Percentiles rank a stretch among this genome's conserved stretches.
Conservation (phyloP, 2,329 filamentous ascomycete genomes). For the Cladophialophora chaetospira region DNA sequence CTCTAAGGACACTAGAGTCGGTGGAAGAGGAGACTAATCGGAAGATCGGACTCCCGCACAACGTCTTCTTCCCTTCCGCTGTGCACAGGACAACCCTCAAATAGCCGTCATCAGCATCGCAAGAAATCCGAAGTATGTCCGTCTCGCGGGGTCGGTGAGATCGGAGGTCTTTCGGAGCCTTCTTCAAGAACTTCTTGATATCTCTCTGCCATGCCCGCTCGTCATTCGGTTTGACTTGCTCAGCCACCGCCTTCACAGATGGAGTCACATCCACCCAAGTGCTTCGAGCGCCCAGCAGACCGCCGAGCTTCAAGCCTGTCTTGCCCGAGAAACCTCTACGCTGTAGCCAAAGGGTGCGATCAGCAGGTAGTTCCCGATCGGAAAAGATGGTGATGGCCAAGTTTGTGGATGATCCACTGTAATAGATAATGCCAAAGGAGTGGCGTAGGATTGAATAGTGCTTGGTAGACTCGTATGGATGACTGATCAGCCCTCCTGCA, state of each 20-base stretch:
- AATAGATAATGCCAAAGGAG: slow-evolving; percentile 65
- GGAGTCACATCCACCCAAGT: slow-evolving; percentile 72
- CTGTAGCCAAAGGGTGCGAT: slow-evolving; percentile 68
- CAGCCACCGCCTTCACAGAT: slow-evolving; percentile 45
- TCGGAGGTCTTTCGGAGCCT: slow-evolving; percentile 49
- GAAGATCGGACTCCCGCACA: slow-evolving; percentile 69
- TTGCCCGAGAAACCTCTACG: slow-evolving; percentile 69
- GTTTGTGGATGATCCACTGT: slow-evolving; percentile 65
- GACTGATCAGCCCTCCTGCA: slow-evolving; percentile 64
- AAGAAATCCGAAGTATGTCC: slow-evolving; percentile 65
- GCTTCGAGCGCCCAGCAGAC: slow-evolving; percentile 60
- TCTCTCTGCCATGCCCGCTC: slow-evolving; percentile 71
- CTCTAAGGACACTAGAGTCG: slow-evolving; percentile 62
- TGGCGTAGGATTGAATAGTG: slow-evolving; percentile 69
- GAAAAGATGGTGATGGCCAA: slow-evolving; percentile 67
- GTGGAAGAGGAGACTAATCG: slow-evolving; percentile 67
- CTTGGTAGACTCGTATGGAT: slow-evolving; percentile 65
- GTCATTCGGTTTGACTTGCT: slow-evolving; percentile 57
- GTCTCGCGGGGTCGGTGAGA: slow-evolving; percentile 63
- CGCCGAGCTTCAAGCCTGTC: slow-evolving; percentile 67
- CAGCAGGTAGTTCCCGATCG: slow-evolving; percentile 57
- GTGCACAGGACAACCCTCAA: slow-evolving; percentile 67
- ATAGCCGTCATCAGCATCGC: slow-evolving; percentile 66
- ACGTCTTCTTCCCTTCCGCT: slow-evolving; percentile 54
- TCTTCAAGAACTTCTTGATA: slow-evolving; percentile 64